phyloP scores from a whole-genome alignment of 2,329 filamentous ascomycete genomes.

The Venturia aucupariae region DNA sequence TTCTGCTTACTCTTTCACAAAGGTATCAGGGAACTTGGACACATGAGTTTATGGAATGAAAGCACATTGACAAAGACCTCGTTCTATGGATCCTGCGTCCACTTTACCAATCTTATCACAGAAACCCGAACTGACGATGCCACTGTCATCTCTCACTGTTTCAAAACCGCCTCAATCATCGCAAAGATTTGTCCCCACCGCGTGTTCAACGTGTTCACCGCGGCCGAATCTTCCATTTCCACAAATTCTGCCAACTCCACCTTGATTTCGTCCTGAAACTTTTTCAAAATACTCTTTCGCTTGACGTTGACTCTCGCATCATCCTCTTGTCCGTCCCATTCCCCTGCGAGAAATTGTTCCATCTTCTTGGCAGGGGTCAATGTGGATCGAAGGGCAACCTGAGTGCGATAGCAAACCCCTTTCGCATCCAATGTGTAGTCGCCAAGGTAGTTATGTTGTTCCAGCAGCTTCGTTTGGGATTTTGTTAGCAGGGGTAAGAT shows the following conservation, averaged over 20 bases:
- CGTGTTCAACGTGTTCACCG: background rate
- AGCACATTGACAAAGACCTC: too few species aligned
- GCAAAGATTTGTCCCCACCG: background rate
- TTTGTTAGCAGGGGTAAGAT: conserved; percentile 30
- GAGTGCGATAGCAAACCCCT: conserved; percentile 14
- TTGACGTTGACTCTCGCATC: background rate
- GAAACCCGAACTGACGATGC: background rate
- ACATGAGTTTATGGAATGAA: too few species aligned
- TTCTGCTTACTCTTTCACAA: too few species aligned
- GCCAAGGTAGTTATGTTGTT: conserved; percentile 34
- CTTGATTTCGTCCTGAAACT: background rate
- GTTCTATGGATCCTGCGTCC: too few species aligned
- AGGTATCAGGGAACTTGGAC: too few species aligned
- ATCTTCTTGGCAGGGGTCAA: background rate
- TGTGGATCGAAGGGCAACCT: conserved; percentile 7
- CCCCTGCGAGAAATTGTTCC: conserved; percentile 1
- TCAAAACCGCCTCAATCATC: background rate
- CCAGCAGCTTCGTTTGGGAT: conserved; percentile 27
- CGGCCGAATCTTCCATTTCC: background rate
- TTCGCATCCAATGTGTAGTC: conserved; percentile 17
- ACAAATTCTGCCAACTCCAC: background rate
- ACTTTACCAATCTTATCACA: background rate
- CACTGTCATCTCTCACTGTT: background rate
- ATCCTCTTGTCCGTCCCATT: background rate
- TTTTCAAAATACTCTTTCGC: background rate